Evolutionary conservation across 208 protist genomes (phyloP), one percentile per base, ranked within the genome.

Genomic region (Trypanosoma theileri): DNA sequence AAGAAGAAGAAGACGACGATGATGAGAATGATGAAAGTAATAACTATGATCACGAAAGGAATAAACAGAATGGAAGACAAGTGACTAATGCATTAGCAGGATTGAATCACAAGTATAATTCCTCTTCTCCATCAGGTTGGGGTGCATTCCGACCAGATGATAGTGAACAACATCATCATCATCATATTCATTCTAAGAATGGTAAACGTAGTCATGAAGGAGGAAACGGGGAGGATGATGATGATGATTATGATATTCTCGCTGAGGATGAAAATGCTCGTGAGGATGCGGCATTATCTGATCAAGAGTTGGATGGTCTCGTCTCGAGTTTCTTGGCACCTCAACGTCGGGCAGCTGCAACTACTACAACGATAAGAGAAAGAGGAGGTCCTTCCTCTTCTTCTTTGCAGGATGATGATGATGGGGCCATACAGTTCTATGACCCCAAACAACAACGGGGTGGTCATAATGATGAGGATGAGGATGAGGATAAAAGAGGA

Each of bases 231-330:
- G 66, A 59, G 31, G 41, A 68, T 19, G 77, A 81, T 35, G 59
- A 59, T 46, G 71, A 66, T 53, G 81, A 74, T 58, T 93, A 87
- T 67, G 84, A 93, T 69, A 87, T 93, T 56, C 77, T 93, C 24
- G 84, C 82, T 24, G 80, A 85, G 41, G 69, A 88, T 48, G 57
- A 73, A 52, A 55, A 59, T 21, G 60, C 56, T 4, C 80, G 75
- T 24, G 63, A 71, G 16, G 72, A 71, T 41, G 74, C 81, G 22
- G 74, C 78, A 28, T 58, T 66, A 12, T 57, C 41, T 1, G 73
- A 84, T 41, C 8, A 45, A 3, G 69, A 78, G 26, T 60, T 82
- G 14, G 69, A 84, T 69, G 68, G 69, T 57, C 75, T 80, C 17
- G 69, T 78, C 17, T 59, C 69, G 8, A 59, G 56, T 11, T 83